These are phyloP conservation scores for Chaetomiaceae sp. DNA, from an alignment of 2,329 filamentous ascomycete species.

Conservation along the genomic window DNA sequence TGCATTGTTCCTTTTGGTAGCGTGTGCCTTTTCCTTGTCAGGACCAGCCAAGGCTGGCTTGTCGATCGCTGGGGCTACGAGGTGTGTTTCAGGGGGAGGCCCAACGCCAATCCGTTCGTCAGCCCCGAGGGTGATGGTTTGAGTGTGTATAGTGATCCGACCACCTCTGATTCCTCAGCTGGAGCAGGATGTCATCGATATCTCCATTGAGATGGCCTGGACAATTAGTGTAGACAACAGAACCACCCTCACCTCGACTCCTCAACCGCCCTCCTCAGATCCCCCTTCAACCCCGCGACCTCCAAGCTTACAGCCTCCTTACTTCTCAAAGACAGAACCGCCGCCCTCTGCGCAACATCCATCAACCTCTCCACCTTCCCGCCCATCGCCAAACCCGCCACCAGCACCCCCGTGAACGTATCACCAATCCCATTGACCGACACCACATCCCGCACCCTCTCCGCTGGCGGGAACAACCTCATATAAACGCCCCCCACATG, in stretches of 20 bases:
- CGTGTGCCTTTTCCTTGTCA: neutral
- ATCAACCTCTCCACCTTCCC: slow-evolving; percentile 59
- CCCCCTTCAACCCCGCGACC: slow-evolving; percentile 23
- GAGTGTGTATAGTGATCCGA: too few relatives aligned
- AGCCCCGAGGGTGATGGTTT: neutral
- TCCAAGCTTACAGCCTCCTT: slow-evolving; percentile 58
- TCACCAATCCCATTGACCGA: slow-evolving; percentile 95
- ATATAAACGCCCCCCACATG: slow-evolving; percentile 77
- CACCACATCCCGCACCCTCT: slow-evolving; percentile 65
- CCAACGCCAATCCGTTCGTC: neutral
- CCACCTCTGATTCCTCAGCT: too few relatives aligned
- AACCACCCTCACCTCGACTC: neutral
- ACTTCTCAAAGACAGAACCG: slow-evolving; percentile 72
- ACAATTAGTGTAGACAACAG: too few relatives aligned
- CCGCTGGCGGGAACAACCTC: slow-evolving; percentile 62
- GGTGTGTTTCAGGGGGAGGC: neutral
- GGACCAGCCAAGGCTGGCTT: neutral
- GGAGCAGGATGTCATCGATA: too few relatives aligned
- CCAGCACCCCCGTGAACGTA: slow-evolving; percentile 79
- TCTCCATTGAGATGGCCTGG: too few relatives aligned
- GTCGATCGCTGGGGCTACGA: neutral
- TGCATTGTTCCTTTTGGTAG: neutral
- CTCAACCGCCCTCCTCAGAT: slow-evolving; percentile 22
- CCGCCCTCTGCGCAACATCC: slow-evolving; percentile 76
- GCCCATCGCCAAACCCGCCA: slow-evolving; percentile 69